Evolutionary conservation across 495 filamentous ascomycete genomes (phyloP).

Genomic region (Penicillium manginii): DNA sequence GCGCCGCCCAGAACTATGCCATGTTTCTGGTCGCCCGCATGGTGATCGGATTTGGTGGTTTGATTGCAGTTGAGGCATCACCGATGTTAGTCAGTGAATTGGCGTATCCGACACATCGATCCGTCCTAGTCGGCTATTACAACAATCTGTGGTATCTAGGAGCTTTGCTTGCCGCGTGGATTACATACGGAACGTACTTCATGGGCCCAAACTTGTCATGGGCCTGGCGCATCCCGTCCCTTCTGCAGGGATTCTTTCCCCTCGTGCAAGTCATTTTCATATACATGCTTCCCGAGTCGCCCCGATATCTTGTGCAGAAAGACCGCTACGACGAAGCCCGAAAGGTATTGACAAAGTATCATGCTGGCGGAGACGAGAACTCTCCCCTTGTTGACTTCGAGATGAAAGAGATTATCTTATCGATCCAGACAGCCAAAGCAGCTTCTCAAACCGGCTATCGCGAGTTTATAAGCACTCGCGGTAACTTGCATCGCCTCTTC

Average conservation of each 20-base stretch:
- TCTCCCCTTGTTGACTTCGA: slow-evolving; percentile 58
- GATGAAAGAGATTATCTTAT: slow-evolving; percentile 56
- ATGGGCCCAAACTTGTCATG: slow-evolving; percentile 31
- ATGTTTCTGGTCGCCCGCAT: slow-evolving; percentile 31
- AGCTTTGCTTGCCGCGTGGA: slow-evolving; percentile 22
- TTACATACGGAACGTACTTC: slow-evolving; percentile 23
- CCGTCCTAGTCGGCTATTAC: slow-evolving; percentile 20
- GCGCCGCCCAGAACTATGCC: slow-evolving; percentile 24
- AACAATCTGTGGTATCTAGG: slow-evolving; percentile 25
- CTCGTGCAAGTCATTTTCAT: slow-evolving; percentile 44
- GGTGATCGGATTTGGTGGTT: slow-evolving; percentile 32
- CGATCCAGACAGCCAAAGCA: slow-evolving; percentile 48
- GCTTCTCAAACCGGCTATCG: slow-evolving; percentile 61
- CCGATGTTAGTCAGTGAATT: slow-evolving; percentile 23
- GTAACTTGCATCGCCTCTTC: slow-evolving; percentile 60
- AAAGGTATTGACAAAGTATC: slow-evolving; percentile 54
- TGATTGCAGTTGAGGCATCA: slow-evolving; percentile 21
- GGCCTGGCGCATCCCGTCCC: slow-evolving; percentile 48
- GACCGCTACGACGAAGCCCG: slow-evolving; percentile 57
- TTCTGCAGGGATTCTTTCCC: slow-evolving; percentile 38
- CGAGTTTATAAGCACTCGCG: slow-evolving; percentile 38
- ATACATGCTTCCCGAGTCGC: slow-evolving; percentile 47
- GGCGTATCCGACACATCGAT: slow-evolving; percentile 34
- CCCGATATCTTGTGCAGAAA: slow-evolving; percentile 48
- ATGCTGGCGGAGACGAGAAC: slow-evolving; percentile 54